Percentiles rank a stretch among this genome's conserved stretches.
Evolutionary conservation across 2,329 filamentous ascomycete species (phyloP).

Genomic region (Rachicladosporium sp.): DNA sequence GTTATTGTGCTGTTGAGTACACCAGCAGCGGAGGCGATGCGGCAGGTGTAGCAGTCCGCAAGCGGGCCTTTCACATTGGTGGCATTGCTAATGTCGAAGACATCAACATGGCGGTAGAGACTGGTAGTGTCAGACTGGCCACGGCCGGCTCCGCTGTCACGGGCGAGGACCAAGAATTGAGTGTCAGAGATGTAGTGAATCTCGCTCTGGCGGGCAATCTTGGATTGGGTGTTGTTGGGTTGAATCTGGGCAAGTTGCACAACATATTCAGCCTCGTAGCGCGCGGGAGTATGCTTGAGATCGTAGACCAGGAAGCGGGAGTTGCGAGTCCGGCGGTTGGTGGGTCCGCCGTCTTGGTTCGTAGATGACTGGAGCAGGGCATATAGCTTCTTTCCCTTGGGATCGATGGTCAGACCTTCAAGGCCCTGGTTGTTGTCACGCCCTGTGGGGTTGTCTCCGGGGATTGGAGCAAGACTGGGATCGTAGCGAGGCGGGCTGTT

Average conservation of each 20-base stretch:
- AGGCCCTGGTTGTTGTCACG: conserved; percentile 65
- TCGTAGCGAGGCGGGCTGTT: conserved; percentile 52
- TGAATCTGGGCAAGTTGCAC: conserved; percentile 38
- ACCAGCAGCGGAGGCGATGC: conserved; percentile 39
- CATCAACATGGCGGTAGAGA: conserved; percentile 55
- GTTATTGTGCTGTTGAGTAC: conserved; percentile 42
- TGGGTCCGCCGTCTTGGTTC: conserved; percentile 48
- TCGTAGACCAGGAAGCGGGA: conserved; percentile 54
- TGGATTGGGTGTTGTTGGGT: conserved; percentile 42
- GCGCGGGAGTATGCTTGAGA: conserved; percentile 31
- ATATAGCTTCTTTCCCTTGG: conserved; percentile 52
- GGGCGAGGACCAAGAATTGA: conserved; percentile 55
- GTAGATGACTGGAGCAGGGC: conserved; percentile 54
- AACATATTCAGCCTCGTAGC: conserved; percentile 50
- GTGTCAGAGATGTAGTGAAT: conserved; percentile 50
- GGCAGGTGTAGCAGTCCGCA: conserved; percentile 22
- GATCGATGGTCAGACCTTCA: conserved; percentile 53
- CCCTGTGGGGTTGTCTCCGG: conserved; percentile 47
- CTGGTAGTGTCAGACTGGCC: conserved; percentile 40
- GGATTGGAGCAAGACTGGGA: conserved; percentile 35
- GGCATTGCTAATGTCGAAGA: conserved; percentile 51
- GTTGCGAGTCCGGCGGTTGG: conserved; percentile 43
- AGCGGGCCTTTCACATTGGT: conserved; percentile 45
- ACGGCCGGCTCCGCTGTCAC: conserved; percentile 50
- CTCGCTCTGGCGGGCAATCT: conserved; percentile 55